These are phyloP conservation scores for Phytopythium delawarense DNA, from an alignment of 352 stramenopile genomes.

Conservation along the genomic window DNA sequence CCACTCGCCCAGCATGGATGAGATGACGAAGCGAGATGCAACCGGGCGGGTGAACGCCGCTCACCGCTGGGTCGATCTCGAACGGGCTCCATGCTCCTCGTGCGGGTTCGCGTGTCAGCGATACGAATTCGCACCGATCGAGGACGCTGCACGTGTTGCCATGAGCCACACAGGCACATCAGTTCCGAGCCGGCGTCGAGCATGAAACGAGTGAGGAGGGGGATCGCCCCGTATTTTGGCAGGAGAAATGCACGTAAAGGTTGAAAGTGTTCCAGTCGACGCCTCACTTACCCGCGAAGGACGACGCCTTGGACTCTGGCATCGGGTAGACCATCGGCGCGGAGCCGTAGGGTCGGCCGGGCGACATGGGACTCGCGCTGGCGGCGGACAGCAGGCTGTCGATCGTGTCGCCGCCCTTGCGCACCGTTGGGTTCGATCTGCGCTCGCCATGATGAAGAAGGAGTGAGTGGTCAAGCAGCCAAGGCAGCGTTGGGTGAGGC, in stretches of 20 bases:
- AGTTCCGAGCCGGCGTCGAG: background rate
- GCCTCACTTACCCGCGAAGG: background rate
- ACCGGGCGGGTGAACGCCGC: background rate
- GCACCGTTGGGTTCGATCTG: conserved; percentile 2
- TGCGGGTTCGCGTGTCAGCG: background rate
- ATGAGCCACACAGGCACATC: background rate
- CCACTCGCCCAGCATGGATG: background rate
- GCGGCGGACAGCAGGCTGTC: conserved; percentile 35
- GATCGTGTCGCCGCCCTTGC: conserved; percentile 37
- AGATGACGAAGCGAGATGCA: background rate
- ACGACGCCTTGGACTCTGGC: background rate
- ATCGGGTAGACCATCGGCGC: conserved; percentile 1
- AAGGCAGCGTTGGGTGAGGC: background rate
- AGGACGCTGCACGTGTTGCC: background rate
- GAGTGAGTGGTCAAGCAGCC: background rate
- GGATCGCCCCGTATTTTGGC: background rate
- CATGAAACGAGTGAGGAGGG: background rate
- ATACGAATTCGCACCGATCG: background rate
- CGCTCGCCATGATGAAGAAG: background rate
- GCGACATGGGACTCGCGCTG: background rate
- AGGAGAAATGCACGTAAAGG: background rate
- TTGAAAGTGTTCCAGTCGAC: background rate
- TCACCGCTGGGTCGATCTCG: background rate
- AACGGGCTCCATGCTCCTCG: background rate
- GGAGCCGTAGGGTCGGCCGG: conserved; percentile 2